Conservation (phyloP, 371 early-diverging fungal species). For the Mortierella sp. region DNA sequence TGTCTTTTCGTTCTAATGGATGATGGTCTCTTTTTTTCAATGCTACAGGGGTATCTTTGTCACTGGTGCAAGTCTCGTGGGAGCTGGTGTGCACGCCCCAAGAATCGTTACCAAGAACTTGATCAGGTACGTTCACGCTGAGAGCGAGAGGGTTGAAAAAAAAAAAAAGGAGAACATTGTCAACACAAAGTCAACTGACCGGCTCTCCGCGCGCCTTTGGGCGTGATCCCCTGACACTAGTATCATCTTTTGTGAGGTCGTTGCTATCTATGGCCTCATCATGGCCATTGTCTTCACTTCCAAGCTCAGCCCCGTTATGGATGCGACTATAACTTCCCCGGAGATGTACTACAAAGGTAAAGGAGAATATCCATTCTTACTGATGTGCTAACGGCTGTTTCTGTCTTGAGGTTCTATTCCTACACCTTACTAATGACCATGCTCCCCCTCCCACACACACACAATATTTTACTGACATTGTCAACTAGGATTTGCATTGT, state of each 20-base stretch:
- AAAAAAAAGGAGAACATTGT: background rate
- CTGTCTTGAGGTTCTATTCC: no score
- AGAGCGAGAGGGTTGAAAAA: background rate
- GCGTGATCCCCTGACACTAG: conserved; percentile 42
- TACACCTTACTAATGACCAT: no score
- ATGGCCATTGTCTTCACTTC: conserved; percentile 96
- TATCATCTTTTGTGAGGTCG: conserved; percentile 98
- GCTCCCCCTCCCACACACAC: no score
- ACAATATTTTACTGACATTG: no score
- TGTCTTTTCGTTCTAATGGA: background rate
- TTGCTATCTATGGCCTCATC: conserved; percentile 98
- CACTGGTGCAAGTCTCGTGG: conserved; percentile 90
- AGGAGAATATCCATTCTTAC: no score
- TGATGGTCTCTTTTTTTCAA: background rate
- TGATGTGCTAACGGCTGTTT: no score
- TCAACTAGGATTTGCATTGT: conserved; percentile 89
- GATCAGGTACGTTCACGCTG: conserved; percentile 68
- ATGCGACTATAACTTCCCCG: conserved; percentile 24
- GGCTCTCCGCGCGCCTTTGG: background rate
- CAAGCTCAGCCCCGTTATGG: conserved; percentile 71
- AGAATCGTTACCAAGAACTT: conserved; percentile 96
- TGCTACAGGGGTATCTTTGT: conserved; percentile 91
- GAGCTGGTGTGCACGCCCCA: conserved; percentile 93
- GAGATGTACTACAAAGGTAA: conserved; percentile 64
- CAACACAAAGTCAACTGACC: conserved; percentile 1